These are phyloP conservation scores for Annulohypoxylon stygium DNA, from an alignment of 495 filamentous ascomycete genomes.

Conservation along the genomic window DNA sequence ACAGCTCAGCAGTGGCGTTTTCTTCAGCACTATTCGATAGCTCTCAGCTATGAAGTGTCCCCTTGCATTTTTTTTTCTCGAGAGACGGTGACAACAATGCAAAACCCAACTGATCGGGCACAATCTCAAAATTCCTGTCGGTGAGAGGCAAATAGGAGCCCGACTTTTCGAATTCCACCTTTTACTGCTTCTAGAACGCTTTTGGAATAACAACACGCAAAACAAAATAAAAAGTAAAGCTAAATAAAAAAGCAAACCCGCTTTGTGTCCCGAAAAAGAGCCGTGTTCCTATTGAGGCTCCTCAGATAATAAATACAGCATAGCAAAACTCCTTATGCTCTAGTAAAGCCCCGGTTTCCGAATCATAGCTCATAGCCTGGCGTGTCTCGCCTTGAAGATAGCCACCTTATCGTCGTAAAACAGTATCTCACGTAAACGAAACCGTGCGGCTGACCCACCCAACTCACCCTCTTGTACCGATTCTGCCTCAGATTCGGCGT, in stretches of 20 bases:
- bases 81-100: conserved; percentile 10
- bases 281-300: conserved; percentile 21
- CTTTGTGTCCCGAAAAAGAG: conserved; percentile 33
- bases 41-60: conserved; percentile 11
- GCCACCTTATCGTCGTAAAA: conserved; percentile 92
- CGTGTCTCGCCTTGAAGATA: conserved; percentile 85
- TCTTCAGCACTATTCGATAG: conserved; percentile 17
- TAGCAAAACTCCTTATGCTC: conserved; percentile 20
- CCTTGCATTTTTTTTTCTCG: conserved; percentile 13
- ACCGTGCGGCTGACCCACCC: conserved; percentile 62
- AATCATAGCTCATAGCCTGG: conserved; percentile 66
- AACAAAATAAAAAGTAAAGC: background rate
- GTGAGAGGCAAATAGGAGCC: conserved; percentile 19
- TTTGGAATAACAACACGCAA: background rate
- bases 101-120: conserved; percentile 3
- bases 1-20: conserved; percentile 48
- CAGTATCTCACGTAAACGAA: conserved; percentile 84
- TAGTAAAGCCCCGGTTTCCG: conserved; percentile 1
- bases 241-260: conserved; percentile 13
- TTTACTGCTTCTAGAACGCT: background rate
- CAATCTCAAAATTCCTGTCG: conserved; percentile 1
- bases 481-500: conserved; percentile 71
- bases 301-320: conserved; percentile 33
- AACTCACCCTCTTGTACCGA: conserved; percentile 60
- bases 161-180: conserved; percentile 12